A percentile compares a stretch with the other conserved stretches of the same genome.
Evolutionary conservation across 495 filamentous ascomycete species (phyloP).

Genomic region (Penicillium fimorum): DNA sequence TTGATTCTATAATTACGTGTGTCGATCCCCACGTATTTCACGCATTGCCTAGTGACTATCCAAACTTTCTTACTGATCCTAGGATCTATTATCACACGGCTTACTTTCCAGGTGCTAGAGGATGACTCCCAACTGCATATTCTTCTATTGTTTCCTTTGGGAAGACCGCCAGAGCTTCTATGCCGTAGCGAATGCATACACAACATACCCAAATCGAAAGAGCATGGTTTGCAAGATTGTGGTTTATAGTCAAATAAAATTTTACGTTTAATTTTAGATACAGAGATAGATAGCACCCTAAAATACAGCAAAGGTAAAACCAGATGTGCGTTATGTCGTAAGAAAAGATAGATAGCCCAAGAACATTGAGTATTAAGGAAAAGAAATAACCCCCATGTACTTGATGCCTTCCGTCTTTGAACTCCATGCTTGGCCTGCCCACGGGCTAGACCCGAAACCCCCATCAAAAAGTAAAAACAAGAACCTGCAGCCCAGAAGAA

Average conservation of each 20-base stretch:
- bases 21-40: too few species aligned
- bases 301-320: conserved; percentile 12
- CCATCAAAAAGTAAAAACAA: conserved; percentile 8
- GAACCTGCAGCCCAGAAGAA: conserved; percentile 14
- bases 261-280: conserved; percentile 1
- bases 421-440: conserved; percentile 42
- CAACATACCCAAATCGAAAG: not conserved
- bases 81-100: too few species aligned
- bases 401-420: conserved; percentile 35
- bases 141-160: too few species aligned
- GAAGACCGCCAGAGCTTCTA: too few species aligned
- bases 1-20: too few species aligned
- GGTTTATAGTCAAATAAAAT: not conserved
- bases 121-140: too few species aligned
- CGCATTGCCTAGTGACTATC: too few species aligned
- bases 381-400: conserved; percentile 19
- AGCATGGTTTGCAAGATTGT: too few species aligned
- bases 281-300: conserved; percentile 5
- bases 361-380: conserved; percentile 16
- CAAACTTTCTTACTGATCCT: too few species aligned
- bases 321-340: conserved; percentile 20
- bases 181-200: too few species aligned
- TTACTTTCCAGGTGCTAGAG: too few species aligned
- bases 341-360: conserved; percentile 10
- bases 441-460: conserved; percentile 24